phyloP scores from a whole-genome alignment of 192 early-diverging fungal species.

The Backusella tarrabulga region DNA sequence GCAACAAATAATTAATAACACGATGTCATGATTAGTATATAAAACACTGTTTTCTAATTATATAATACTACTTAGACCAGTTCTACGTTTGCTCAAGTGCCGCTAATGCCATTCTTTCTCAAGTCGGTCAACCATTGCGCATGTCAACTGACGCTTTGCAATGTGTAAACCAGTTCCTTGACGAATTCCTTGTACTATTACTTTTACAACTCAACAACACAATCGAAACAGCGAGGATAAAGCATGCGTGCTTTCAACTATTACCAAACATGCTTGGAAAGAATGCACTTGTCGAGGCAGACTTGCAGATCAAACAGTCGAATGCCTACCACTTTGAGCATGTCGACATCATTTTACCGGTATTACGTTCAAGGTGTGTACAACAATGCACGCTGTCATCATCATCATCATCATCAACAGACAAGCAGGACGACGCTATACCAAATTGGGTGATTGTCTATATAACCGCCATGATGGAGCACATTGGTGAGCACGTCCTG shows the following conservation, averaged over 20 bases:
- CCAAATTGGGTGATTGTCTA: constrained; percentile 45
- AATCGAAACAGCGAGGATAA: constrained; percentile 21
- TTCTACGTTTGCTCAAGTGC: constrained; percentile 58
- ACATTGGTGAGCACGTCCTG: constrained; percentile 56
- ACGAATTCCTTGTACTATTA: constrained; percentile 52
- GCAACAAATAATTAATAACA: no score
- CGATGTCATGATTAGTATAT: no score
- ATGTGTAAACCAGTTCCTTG: constrained; percentile 54
- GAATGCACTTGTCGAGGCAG: constrained; percentile 58
- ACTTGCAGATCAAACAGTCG: constrained; percentile 54
- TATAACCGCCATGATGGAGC: constrained; percentile 55
- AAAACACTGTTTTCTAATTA: no score
- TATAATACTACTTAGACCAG: constrained; percentile 28
- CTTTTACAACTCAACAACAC: constrained; percentile 19
- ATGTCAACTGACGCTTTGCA: constrained; percentile 56
- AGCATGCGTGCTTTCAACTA: constrained; percentile 41
- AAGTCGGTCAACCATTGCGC: constrained; percentile 45
- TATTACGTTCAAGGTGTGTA: constrained; percentile 49
- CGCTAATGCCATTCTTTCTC: constrained; percentile 59
- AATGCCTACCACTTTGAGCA: constrained; percentile 41
- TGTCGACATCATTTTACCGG: constrained; percentile 39
- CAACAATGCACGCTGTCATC: constrained; percentile 48
- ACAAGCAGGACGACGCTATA: neutral
- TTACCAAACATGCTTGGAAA: constrained; percentile 57
- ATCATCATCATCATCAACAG: constrained; percentile 36